phyloP scores from a whole-genome alignment of 164 flowering plant genomes.

The Santalum album region DNA sequence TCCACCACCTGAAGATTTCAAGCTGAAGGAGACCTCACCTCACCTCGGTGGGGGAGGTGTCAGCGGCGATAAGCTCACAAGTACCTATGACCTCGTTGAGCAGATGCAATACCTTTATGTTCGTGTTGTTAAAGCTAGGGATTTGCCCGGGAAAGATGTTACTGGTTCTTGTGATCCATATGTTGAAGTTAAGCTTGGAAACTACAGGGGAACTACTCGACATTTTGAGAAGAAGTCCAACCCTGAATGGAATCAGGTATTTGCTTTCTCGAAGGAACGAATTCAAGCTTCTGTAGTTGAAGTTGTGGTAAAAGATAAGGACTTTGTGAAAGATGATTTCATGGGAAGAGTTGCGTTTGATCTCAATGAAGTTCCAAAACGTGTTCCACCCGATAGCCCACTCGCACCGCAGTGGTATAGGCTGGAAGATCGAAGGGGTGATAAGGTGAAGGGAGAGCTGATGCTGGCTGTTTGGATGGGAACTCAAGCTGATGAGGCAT shows the following conservation, averaged over 20 bases:
- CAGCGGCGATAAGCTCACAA: slow-evolving; percentile 1
- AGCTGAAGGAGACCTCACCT: slow-evolving; percentile 5
- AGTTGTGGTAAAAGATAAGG: slow-evolving; percentile 5
- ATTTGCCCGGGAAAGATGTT: slow-evolving; percentile 2
- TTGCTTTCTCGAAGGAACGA: slow-evolving; percentile 3
- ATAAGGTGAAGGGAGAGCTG: slow-evolving; percentile 1
- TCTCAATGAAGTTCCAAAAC: slow-evolving; percentile 3
- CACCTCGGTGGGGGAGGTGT: background rate
- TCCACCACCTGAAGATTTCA: slow-evolving; percentile 6
- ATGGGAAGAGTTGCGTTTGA: slow-evolving; percentile 1
- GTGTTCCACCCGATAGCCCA: slow-evolving; percentile 5
- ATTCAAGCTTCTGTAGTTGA: slow-evolving; percentile 5
- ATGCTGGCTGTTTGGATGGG: slow-evolving; percentile 8
- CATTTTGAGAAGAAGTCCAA: slow-evolving; percentile 7
- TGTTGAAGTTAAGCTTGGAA: slow-evolving; percentile 6
- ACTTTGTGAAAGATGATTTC: slow-evolving; percentile 4
- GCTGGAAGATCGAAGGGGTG: slow-evolving; percentile 2
- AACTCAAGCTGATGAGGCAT: slow-evolving; percentile 4
- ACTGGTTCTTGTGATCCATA: slow-evolving; percentile 4
- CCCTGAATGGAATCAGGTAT: slow-evolving; percentile 5
- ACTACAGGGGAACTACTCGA: background rate
- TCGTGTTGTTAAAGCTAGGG: slow-evolving; percentile 4
- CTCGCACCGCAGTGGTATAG: slow-evolving; percentile 5
- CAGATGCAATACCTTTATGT: slow-evolving; percentile 9
- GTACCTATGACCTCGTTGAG: slow-evolving; percentile 4